Evolutionary conservation across 306 rosid genomes (phyloP).

Genomic region (Dryas drummondii): DNA sequence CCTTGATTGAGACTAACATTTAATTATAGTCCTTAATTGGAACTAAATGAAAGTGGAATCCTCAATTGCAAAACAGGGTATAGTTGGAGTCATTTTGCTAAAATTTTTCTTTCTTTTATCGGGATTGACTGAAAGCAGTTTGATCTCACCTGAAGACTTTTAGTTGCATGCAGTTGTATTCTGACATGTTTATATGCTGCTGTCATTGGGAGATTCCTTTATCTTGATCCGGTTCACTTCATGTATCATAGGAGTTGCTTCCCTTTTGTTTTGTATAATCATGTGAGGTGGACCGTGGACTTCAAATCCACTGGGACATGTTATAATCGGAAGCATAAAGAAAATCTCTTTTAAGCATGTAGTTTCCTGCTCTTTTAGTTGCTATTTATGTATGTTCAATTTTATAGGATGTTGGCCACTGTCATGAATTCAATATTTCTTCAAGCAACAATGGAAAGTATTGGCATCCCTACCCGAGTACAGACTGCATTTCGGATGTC

Average conservation of each 20-base stretch:
- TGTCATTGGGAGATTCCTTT: neutral
- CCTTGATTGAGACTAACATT: no score
- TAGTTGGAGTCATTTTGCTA: no score
- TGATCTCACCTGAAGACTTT: neutral
- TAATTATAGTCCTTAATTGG: no score
- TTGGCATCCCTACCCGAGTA: constrained; percentile 94
- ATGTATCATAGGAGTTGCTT: neutral
- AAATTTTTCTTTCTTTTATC: neutral
- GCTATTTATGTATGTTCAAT: constrained; percentile 6
- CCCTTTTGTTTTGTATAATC: neutral
- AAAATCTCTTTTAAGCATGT: neutral
- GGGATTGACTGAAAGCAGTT: neutral
- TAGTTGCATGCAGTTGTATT: neutral
- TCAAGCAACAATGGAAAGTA: constrained; percentile 99
- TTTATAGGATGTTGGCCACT: constrained; percentile 89
- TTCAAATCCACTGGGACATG: neutral
- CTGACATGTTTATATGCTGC: neutral
- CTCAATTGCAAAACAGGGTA: no score
- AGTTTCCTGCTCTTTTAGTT: constrained; percentile 8
- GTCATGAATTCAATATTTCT: constrained; percentile 98
- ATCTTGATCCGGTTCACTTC: neutral
- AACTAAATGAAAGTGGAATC: no score
- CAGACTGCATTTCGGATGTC: constrained; percentile 99
- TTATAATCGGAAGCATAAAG: neutral
- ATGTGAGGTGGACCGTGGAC: neutral